Conservation (phyloP, 495 filamentous ascomycete genomes). For the Delitschia confertaspora region DNA sequence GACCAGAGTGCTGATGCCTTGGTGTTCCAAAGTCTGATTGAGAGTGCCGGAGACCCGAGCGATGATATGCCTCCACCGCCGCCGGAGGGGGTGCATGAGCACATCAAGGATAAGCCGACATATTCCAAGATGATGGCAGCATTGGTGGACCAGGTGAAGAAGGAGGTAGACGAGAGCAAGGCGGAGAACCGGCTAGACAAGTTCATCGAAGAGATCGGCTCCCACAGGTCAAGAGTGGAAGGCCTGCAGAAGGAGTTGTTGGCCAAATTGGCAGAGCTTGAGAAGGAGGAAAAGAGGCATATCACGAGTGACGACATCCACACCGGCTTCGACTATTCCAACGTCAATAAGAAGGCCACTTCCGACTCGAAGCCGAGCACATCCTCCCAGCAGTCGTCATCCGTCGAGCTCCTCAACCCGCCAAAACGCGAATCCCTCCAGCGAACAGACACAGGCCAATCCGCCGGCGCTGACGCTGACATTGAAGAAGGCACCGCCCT, state of each 20-base stretch:
- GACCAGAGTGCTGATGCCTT: constrained; percentile 57
- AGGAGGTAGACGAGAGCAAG: constrained; percentile 64
- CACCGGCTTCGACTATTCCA: constrained; percentile 78
- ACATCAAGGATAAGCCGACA: constrained; percentile 65
- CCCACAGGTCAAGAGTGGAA: constrained; percentile 67
- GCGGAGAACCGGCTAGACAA: constrained; percentile 54
- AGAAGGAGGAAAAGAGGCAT: constrained; percentile 78
- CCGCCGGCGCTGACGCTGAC: constrained; percentile 54
- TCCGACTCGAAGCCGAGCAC: not conserved
- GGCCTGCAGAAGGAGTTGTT: constrained; percentile 66
- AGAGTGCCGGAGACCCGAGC: constrained; percentile 54
- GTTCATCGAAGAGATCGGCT: constrained; percentile 66
- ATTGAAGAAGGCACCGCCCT: constrained; percentile 46
- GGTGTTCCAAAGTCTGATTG: constrained; percentile 80
- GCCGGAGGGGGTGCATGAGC: constrained; percentile 66
- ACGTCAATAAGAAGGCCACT: constrained; percentile 41
- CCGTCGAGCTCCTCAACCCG: constrained; percentile 79
- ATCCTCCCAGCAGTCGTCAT: constrained; percentile 2
- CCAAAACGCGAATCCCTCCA: constrained; percentile 30
- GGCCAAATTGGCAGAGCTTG: constrained; percentile 65
- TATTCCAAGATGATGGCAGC: constrained; percentile 95
- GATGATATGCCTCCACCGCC: constrained; percentile 66
- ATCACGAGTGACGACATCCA: constrained; percentile 91
- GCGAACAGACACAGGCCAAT: constrained; percentile 36
- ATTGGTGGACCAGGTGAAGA: constrained; percentile 88